These are phyloP conservation scores for Austroboletus olivaceoglutinosus DNA, from an alignment of 1,284 basidiomycete species.

Conservation along the genomic window DNA sequence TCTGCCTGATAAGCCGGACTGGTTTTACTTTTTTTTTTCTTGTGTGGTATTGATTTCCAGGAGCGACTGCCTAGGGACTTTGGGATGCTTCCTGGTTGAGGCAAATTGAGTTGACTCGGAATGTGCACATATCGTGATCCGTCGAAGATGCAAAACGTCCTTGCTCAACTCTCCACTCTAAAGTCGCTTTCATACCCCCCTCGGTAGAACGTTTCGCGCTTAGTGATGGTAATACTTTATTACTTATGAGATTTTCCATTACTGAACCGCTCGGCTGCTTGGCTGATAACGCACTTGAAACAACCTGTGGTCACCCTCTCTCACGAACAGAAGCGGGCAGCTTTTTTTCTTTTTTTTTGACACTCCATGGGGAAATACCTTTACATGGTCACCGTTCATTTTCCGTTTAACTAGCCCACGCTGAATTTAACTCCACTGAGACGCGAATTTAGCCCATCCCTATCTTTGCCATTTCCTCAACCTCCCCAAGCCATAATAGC, in stretches of 20 bases:
- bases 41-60: not conserved
- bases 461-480: not conserved
- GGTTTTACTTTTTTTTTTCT: not conserved
- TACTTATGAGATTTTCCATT: not conserved
- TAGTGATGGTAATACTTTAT: not conserved
- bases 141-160: not conserved
- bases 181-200: not conserved
- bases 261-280: not conserved
- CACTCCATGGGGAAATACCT: not conserved
- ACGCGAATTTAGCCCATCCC: not conserved
- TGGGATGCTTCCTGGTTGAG: not conserved
- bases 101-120: not conserved
- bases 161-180: not conserved
- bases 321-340: slow-evolving; percentile 6
- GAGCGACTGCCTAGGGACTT: not conserved
- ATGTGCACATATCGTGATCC: not conserved
- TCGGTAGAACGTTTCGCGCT: not conserved
- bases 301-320: not conserved
- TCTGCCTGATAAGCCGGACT: not conserved
- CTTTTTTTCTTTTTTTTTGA: not conserved
- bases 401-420: not conserved
- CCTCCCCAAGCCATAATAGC: not conserved
- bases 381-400: not conserved
- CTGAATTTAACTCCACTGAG: not conserved
- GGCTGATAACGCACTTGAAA: not conserved